Evolutionary conservation across 1,139 yeast genomes (phyloP), one percentile per base, ranked within the genome.

Genomic region (Yamadazyma atmosphaerica): DNA sequence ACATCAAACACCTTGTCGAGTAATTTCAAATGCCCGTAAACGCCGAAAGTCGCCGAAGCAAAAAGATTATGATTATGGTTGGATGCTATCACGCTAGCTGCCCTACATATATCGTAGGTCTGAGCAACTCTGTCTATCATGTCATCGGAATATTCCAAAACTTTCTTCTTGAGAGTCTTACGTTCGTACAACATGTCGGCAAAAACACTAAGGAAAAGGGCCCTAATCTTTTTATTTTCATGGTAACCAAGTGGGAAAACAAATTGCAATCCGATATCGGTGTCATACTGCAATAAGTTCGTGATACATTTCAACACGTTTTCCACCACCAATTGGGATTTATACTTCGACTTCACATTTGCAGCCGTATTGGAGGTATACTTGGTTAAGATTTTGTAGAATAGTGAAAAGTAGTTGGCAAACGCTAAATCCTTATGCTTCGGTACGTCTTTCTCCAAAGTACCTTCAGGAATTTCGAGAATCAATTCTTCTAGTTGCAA

Each of bases 231-330:
- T 15, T 65, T 61, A 52, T 85, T 85, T 28, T 75, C 77, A 50
- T 87, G 88, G 51, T 81, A 85, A 0, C 95, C 95, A 54, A 87
- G 69, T 0, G 94, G 89, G 12, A 88, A 61, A 1, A 90, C 89
- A 58, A 80, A 79, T 39, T 80, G 81, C 55, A 87, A 69, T 8
- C 96, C 95, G 35, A 86, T 81, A 45, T 84, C 89, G 2, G 84
- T 80, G 53, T 88, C 89, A 9, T 86, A 75, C 49, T 77, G 82
- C 36, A 88, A 66, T 31, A 88, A 59, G 48, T 84, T 84, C 2
- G 90, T 80, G 34, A 87, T 68, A 28, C 87, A 78, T 27, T 70
- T 67, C 38, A 86, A 77, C n/a, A 85, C 80, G 55, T 83, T 79
- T 18, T 83, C 86, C 19, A 81, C 75, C 22, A 86, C 70, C 10